Conservation (phyloP, 2,329 filamentous ascomycete species). For the Chlorencoelia australis region DNA sequence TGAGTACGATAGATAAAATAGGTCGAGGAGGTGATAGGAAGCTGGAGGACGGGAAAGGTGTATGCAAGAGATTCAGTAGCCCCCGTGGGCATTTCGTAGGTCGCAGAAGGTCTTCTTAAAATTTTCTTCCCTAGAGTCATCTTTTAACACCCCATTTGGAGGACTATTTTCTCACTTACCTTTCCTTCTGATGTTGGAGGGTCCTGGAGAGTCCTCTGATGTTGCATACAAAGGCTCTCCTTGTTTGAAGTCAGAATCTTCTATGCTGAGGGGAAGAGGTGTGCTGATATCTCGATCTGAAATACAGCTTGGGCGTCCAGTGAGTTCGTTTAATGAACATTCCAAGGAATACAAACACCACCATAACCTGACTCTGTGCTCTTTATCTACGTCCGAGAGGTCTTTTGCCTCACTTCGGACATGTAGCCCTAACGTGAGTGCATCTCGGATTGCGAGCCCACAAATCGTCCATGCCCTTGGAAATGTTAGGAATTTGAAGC, state of each 20-base stretch:
- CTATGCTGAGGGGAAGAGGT: constrained; percentile 17
- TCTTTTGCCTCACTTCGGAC: constrained; percentile 14
- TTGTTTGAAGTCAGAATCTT: constrained; percentile 10
- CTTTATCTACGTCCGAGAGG: constrained; percentile 18
- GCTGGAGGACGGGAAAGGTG: constrained; percentile 8
- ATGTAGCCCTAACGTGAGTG: constrained; percentile 18
- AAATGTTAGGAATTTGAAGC: too few species aligned
- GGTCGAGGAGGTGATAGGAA: constrained; percentile 13
- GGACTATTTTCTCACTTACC: too few species aligned
- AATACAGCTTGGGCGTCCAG: constrained; percentile 21
- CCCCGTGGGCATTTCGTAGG: constrained; percentile 8
- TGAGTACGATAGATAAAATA: constrained; percentile 22
- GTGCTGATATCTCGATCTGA: constrained; percentile 20
- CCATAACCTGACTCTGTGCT: constrained; percentile 19
- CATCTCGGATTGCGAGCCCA: constrained; percentile 19
- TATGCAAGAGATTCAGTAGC: constrained; percentile 2
- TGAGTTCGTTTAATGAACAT: constrained; percentile 16
- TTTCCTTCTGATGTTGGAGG: too few species aligned
- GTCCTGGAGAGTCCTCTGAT: background rate
- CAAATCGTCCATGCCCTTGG: constrained; percentile 21
- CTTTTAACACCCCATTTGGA: too few species aligned
- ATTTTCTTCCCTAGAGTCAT: background rate
- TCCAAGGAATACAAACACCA: constrained; percentile 23
- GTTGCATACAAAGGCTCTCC: constrained; percentile 7
- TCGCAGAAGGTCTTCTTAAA: constrained; percentile 6